These are phyloP conservation scores for Leptosphaerulina australis DNA, from an alignment of 2,329 filamentous ascomycete species.

Conservation along the genomic window DNA sequence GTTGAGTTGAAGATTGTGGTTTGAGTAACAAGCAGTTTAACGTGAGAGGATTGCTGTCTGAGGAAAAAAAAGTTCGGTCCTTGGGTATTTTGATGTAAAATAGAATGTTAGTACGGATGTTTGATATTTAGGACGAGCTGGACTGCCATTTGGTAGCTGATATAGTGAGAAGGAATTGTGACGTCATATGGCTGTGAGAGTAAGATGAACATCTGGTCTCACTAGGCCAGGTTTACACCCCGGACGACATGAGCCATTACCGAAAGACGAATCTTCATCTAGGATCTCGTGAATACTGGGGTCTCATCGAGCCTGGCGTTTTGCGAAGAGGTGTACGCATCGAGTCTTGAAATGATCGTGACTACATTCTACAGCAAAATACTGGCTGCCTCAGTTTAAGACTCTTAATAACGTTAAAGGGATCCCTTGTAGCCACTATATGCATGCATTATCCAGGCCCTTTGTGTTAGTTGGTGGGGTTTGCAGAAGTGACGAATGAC, in stretches of 20 bases:
- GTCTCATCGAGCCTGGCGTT: neutral
- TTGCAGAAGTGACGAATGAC: too few species aligned
- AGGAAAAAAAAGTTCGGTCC: constrained; percentile 2
- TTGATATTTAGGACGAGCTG: constrained; percentile 6
- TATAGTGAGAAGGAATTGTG: constrained; percentile 6
- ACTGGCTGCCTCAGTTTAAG: too few species aligned
- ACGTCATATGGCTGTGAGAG: constrained; percentile 15
- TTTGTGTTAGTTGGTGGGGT: too few species aligned
- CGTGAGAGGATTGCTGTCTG: neutral
- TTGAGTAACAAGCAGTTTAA: constrained; percentile 1
- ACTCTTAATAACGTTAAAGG: too few species aligned
- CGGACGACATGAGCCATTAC: constrained; percentile 3
- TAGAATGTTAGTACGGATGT: constrained; percentile 4
- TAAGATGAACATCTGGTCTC: too few species aligned
- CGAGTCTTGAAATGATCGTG: neutral
- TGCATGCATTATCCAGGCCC: too few species aligned
- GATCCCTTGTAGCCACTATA: too few species aligned
- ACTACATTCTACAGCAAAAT: too few species aligned
- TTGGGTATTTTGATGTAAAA: constrained; percentile 12
- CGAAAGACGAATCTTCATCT: neutral
- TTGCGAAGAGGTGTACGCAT: neutral
- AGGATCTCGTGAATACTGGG: constrained; percentile 5
- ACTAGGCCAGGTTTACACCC: too few species aligned
- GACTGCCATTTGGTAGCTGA: neutral
- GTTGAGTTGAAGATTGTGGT: neutral